Conservation (phyloP, 371 early-diverging fungal species). For the Rhizopus microsporus region DNA sequence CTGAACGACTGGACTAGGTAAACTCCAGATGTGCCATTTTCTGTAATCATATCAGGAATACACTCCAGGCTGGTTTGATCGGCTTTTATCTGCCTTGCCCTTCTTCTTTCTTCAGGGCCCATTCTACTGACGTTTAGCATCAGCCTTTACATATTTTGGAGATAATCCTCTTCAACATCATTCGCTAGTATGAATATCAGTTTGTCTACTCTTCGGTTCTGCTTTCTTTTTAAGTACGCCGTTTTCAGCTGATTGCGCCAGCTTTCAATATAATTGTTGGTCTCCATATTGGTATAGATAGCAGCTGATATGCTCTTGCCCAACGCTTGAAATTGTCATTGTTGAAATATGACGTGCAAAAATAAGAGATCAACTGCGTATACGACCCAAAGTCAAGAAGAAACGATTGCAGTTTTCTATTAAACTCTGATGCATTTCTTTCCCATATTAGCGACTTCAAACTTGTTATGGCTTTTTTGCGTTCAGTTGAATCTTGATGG, state of each 20-base stretch:
- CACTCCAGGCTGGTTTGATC: neutral
- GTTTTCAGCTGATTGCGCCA: conserved; percentile 25
- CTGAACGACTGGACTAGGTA: neutral
- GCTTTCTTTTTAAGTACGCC: conserved; percentile 7
- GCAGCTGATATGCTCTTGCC: conserved; percentile 4
- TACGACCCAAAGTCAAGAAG: neutral
- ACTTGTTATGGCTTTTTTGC: neutral
- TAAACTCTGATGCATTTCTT: neutral
- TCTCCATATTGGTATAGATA: conserved; percentile 12
- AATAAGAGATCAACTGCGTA: neutral
- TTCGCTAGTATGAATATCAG: conserved; percentile 7
- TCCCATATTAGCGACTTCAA: conserved; percentile 1
- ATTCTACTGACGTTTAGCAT: conserved; percentile 6
- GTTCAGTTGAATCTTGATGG: neutral
- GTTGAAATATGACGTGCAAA: neutral
- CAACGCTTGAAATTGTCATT: conserved; percentile 3
- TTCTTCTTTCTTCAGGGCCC: conserved; percentile 6
- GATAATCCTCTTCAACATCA: conserved; percentile 6
- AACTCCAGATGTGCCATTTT: neutral
- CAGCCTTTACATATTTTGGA: neutral
- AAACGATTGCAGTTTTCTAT: neutral
- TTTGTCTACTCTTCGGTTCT: conserved; percentile 4
- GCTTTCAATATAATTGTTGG: conserved; percentile 20
- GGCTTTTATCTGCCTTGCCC: conserved; percentile 1
- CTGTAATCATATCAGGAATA: neutral